These are phyloP conservation scores for Licmophora abbreviata DNA, from an alignment of 108 stramenopile genomes.

Conservation along the genomic window DNA sequence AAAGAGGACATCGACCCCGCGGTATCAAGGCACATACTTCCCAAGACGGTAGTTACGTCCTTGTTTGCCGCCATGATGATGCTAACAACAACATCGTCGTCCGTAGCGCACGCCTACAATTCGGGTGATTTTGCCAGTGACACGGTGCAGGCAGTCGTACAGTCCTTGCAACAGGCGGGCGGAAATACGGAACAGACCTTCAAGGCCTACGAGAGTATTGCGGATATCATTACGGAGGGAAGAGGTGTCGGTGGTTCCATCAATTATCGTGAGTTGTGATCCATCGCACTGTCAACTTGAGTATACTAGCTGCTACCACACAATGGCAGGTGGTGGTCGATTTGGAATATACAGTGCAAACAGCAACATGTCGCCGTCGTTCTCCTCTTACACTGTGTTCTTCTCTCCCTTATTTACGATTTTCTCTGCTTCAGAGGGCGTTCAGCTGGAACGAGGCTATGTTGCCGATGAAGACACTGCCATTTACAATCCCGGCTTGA, in stretches of 20 bases:
- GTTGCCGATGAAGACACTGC: constrained; percentile 79
- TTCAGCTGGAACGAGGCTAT: constrained; percentile 61
- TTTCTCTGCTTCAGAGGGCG: constrained; percentile 31
- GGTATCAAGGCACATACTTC: too few species aligned
- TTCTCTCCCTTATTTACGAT: neutral
- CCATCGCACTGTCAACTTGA: too few species aligned
- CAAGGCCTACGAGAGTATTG: constrained; percentile 51
- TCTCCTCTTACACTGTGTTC: too few species aligned
- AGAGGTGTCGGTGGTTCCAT: constrained; percentile 73
- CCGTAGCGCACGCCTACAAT: constrained; percentile 27
- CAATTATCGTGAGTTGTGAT: constrained; percentile 51
- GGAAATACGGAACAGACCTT: constrained; percentile 52
- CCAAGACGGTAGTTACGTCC: too few species aligned
- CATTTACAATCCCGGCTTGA: constrained; percentile 81
- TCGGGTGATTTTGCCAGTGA: constrained; percentile 61
- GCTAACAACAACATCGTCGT: neutral
- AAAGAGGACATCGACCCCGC: too few species aligned
- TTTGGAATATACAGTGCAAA: too few species aligned
- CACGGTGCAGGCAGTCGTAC: constrained; percentile 43
- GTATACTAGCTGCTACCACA: too few species aligned
- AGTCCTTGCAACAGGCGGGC: constrained; percentile 23
- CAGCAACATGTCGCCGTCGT: too few species aligned
- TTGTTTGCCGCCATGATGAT: too few species aligned
- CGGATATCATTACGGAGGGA: constrained; percentile 78
- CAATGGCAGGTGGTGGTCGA: too few species aligned